Evolutionary conservation across 257 asterid genomes (phyloP), one percentile per base, ranked within the genome.

Genomic region (Ilex aquifolium): DNA sequence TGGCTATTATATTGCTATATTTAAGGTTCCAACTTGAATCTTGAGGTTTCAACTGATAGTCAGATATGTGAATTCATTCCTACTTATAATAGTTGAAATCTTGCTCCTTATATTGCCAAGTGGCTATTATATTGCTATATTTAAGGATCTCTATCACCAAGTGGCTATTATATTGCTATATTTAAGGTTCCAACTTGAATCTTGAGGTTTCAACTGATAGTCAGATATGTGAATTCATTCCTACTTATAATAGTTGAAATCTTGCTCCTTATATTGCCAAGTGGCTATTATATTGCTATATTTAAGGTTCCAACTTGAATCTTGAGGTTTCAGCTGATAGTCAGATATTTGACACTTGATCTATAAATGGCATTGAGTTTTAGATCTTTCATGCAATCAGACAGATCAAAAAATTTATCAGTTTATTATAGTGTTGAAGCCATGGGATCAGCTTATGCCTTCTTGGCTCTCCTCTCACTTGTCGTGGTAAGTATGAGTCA

Each of bases 401-500:
- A 16, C 57, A 60, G 13, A 48, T 21, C 27, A 9, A 36, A 3
- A 13, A 15, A 61, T 62, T 10, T 21, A 13, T 30, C 21, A 3
- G 4, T 17, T 11, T 42, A 46, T 11, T 42, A 46, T 39, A 68
- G 46, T 21, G 27, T 21, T 21, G 14, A 31, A 49, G 51, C 54
- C 17, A 77, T 77, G 83, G 74, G 69, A 40, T 60, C 69, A 17
- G 7, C 39, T 5, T 16, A 60, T 57, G n/a, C 58, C 59, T 46
- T 66, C 32, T 54, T 60, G 6, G 54, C 39, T 21, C 13, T 77
- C 65, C 51, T 80, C 72, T 74, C 58, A 21, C 74, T 80, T 57
- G 65, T 76, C n/a, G 10, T 77, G 72, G 83, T 80, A 69, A 71
- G 77, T 48, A 27, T 32, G n/a, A 31, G 7, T 11, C 7, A 6